Conservation (phyloP, 768 basidiomycete species). For the Tylopilus vinaceipallidus region DNA sequence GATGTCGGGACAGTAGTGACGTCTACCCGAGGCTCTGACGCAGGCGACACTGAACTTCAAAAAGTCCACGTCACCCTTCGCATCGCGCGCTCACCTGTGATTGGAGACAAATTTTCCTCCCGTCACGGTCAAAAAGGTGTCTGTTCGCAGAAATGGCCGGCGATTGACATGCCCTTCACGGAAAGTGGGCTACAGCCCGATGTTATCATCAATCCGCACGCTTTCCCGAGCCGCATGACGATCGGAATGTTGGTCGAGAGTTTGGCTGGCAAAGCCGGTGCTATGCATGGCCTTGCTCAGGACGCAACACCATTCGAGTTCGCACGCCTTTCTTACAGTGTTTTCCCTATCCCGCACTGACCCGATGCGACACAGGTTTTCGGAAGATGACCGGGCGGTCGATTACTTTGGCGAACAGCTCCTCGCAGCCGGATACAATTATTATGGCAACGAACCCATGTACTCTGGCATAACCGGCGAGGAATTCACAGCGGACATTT, state of each 20-base stretch:
- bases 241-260: slow-evolving; percentile 99
- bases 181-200: slow-evolving; percentile 99
- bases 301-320: slow-evolving; percentile 99
- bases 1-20: background rate
- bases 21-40: slow-evolving; percentile 66
- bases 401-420: slow-evolving; percentile 98
- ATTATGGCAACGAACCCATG: slow-evolving; percentile 99
- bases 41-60: slow-evolving; percentile 84
- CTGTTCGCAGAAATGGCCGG: slow-evolving; percentile 99
- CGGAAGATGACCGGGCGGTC: slow-evolving; percentile 94
- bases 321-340: slow-evolving; percentile 26
- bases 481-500: slow-evolving; percentile 98
- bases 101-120: slow-evolving; percentile 99
- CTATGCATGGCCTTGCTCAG: slow-evolving; percentile 97
- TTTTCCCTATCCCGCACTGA: slow-evolving; percentile 9
- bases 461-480: slow-evolving; percentile 99
- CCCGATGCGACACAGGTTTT: slow-evolving; percentile 56
- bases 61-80: slow-evolving; percentile 93
- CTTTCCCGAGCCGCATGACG: slow-evolving; percentile 99
- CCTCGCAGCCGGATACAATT: slow-evolving; percentile 92
- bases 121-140: slow-evolving; percentile 99
- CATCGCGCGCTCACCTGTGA: slow-evolving; percentile 92
- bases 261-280: slow-evolving; percentile 98
- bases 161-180: slow-evolving; percentile 97
- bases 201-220: slow-evolving; percentile 99